These are phyloP conservation scores for Daldinia decipiens DNA, from an alignment of 495 filamentous ascomycete species.

Conservation along the genomic window DNA sequence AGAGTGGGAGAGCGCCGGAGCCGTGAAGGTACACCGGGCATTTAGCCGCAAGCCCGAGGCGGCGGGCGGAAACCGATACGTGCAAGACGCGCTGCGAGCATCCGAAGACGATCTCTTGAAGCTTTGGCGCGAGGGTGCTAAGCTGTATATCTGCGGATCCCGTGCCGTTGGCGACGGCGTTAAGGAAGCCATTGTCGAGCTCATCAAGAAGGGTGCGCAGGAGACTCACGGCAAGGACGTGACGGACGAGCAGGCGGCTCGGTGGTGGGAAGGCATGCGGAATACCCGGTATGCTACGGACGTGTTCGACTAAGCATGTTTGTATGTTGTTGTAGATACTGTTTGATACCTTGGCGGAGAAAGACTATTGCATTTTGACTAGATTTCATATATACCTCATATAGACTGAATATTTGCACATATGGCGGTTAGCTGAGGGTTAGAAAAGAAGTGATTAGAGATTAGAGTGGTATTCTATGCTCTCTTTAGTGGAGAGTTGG, in stretches of 20 bases:
- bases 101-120: slow-evolving; percentile 62
- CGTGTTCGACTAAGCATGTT: slow-evolving; percentile 65
- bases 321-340: neutral
- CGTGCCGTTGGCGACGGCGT: slow-evolving; percentile 69
- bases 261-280: slow-evolving; percentile 67
- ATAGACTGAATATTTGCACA: neutral
- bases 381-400: neutral
- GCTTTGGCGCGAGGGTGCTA: slow-evolving; percentile 68
- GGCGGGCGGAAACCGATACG: slow-evolving; percentile 61
- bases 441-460: neutral
- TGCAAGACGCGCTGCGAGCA: slow-evolving; percentile 69
- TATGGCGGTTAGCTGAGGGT: neutral
- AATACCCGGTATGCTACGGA: slow-evolving; percentile 74
- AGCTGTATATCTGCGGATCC: slow-evolving; percentile 75
- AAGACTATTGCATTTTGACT: neutral
- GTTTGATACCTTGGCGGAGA: slow-evolving; percentile 2
- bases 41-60: slow-evolving; percentile 57
- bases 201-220: slow-evolving; percentile 59
- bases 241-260: slow-evolving; percentile 52
- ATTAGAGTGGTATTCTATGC: neutral
- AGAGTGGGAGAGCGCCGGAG: slow-evolving; percentile 67
- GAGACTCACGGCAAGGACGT: slow-evolving; percentile 50
- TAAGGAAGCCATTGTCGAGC: slow-evolving; percentile 54
- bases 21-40: slow-evolving; percentile 66
- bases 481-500: neutral